These are phyloP conservation scores for Rhodamnia argentea DNA, from an alignment of 345 rosid species.

Conservation along the genomic window DNA sequence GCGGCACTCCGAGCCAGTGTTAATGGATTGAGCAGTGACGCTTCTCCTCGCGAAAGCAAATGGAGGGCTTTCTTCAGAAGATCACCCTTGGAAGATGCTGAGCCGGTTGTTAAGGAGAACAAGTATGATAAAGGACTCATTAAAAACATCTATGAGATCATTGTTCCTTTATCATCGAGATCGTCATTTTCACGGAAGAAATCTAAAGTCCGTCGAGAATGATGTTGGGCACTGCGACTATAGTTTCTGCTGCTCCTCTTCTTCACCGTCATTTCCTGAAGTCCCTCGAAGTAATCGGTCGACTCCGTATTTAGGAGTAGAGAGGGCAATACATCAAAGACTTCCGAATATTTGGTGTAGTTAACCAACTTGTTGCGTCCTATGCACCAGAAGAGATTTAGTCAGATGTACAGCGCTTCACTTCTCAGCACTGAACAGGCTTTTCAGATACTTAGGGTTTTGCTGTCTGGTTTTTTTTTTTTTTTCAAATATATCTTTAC, in stretches of 20 bases:
- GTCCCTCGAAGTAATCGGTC: not conserved
- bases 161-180: constrained; percentile 56
- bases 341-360: not conserved
- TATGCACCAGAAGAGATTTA: not conserved
- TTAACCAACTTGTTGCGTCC: not conserved
- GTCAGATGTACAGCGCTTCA: not conserved
- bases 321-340: not conserved
- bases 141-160: constrained; percentile 46
- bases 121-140: constrained; percentile 52
- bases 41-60: constrained; percentile 38
- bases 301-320: not conserved
- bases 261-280: not conserved
- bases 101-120: constrained; percentile 33
- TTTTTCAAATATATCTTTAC: not conserved
- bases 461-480: not conserved
- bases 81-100: constrained; percentile 38
- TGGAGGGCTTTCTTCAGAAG: constrained; percentile 47
- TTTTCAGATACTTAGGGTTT: not conserved
- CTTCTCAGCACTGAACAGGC: not conserved
- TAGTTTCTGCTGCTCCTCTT: not conserved
- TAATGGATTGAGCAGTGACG: constrained; percentile 13
- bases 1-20: constrained; percentile 57
- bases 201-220: constrained; percentile 19
- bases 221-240: not conserved
- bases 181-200: constrained; percentile 25